These are phyloP conservation scores for Ichthyophthirius multifiliis DNA, from an alignment of 169 alveolate genomes.

Conservation along the genomic window DNA sequence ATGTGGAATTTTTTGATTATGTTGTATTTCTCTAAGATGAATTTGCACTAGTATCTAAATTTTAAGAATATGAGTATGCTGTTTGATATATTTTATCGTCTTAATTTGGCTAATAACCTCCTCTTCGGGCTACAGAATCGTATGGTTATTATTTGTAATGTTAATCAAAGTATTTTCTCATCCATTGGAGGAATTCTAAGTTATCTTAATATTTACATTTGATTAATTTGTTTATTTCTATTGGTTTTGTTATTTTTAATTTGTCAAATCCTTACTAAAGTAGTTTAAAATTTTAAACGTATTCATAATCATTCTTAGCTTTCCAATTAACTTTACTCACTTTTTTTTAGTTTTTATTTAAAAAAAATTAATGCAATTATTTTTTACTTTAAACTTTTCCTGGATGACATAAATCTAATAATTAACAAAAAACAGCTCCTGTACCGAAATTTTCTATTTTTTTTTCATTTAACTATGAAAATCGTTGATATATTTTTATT, in stretches of 20 bases:
- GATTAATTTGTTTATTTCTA: conserved; percentile 61
- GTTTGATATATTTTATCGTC: not conserved
- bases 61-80: not conserved
- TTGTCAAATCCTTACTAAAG: conserved; percentile 69
- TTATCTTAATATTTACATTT: conserved; percentile 71
- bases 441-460: conserved; percentile 64
- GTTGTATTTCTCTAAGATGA: not conserved
- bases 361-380: not conserved
- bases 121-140: conserved; percentile 57
- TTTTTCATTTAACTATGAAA: conserved; percentile 44
- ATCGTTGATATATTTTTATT: no score
- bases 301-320: conserved; percentile 78
- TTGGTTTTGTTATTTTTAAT: conserved; percentile 48
- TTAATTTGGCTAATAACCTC: not conserved
- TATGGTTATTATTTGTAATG: conserved; percentile 46
- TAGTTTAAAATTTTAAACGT: conserved; percentile 63
- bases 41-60: not conserved
- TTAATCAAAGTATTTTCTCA: conserved; percentile 56
- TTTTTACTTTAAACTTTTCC: conserved; percentile 35
- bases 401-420: conserved; percentile 67
- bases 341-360: not conserved
- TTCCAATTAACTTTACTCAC: conserved; percentile 65
- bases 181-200: conserved; percentile 75
- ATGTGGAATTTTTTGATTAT: not conserved
- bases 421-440: conserved; percentile 68